Base-by-base conservation (phyloP, 129 eudicot species). In the Flaveria ramosissima region DNA sequence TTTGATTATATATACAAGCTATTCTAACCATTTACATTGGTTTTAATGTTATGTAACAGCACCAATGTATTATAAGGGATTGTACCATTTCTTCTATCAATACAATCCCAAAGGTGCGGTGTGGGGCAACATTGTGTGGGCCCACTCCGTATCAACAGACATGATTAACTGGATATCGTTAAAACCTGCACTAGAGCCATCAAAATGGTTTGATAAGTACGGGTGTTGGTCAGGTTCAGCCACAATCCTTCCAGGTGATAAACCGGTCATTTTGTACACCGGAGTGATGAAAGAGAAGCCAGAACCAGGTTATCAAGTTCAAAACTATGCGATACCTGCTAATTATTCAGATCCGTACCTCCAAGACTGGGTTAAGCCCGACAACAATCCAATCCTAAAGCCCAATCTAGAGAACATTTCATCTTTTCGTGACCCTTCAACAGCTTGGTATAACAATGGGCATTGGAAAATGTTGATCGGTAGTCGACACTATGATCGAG, bases 211-310 rank as follows among this genome's bases (percentile, higher is more conserved):
- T 23, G 98, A 92, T 60, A 77, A 76, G 27, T 86, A 78, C 7
- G 98, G 98, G 45, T 84, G 88, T 42, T 92, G 93, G 96, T 88
- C 98, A 4, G 98, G 98, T 6, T 92, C 98, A 2, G 85, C 87
- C 80, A 92, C 96, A 2, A 79, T 92, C 53, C 87, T 90, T 13
- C 96, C 92, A 0, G 88, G 93, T 7, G 36, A 85, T 68, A 82
- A 70, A 77, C 98, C 98, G 7, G 59, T 92, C 11, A 84, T 92
- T 21, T 86, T 90, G 78, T 92, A 92, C 63, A 92, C 96, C 2
- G 96, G 98, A 12, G 73, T 87, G 2, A 63, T 84, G 0, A 82
- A 86, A 13, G 24, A 69, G 23, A 65, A 70, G 56, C 82, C 61
- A 4, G 26, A 60, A 19, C 78, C 73, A 10, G 71, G 82, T 50